Evolutionary conservation across 306 rosid genomes (phyloP), one percentile per base, ranked within the genome.

Genomic region (Vigna hirtella): DNA sequence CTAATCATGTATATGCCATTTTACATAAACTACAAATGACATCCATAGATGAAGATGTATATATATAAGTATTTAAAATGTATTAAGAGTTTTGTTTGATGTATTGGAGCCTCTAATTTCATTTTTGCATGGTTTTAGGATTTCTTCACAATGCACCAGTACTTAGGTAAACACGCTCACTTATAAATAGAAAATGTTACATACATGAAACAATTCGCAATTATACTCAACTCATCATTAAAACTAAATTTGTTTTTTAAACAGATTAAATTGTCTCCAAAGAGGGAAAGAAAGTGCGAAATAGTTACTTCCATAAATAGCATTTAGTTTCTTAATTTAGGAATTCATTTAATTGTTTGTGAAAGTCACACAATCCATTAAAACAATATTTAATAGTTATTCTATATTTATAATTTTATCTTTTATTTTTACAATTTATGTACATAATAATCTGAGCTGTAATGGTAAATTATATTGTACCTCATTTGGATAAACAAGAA

Each of bases 251-350:
- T 79, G 47, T 70, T 79, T 47, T 63, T 16, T 17, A 7, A 12
- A 40, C 38, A 6, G 1, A 7, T 38, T 66, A 71, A 71, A 72
- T 62, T 71, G 20, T 72, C 28, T 38, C 50, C 38, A 12, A 42
- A 58, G 22, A 36, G 8, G 52, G 4, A 9, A 13, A 64, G 38
- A 40, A 20, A 45, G 1, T 22, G 18, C 7, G 59, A 58, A 57
- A 45, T 45, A 47, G 59, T 52, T 42, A 64, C 40, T 55, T 65
- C 47, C 32, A 18, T 65, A 73, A 66, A 56, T 22, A 52, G 50
- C 17, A 34, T 56, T 17, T 36, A 63, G 24, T 45, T 73, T 74
- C 26, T 73, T 4, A 12, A 6, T 40, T 45, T 18, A 17, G 8
- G 51, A 50, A 65, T 64, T 9, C 7, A 45, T 74, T 59, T 61